These are phyloP conservation scores for Lepiota brunneoincarnata DNA, from an alignment of 768 basidiomycete species.

Conservation along the genomic window DNA sequence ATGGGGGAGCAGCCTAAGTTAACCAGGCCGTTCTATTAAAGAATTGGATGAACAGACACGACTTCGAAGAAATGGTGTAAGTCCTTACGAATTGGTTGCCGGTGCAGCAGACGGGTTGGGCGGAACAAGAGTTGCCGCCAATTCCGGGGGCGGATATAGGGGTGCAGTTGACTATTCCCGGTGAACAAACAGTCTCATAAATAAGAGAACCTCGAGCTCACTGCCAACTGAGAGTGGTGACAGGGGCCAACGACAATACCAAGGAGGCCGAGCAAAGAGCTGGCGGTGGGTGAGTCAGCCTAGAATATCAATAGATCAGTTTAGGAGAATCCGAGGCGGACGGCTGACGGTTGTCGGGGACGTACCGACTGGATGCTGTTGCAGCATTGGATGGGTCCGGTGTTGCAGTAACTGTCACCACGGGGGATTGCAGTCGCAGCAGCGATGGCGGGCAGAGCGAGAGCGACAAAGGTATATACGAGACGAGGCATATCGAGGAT, in stretches of 20 bases:
- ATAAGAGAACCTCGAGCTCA: neutral
- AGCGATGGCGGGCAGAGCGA: too few relatives aligned
- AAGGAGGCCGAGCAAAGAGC: too few relatives aligned
- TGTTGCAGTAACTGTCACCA: too few relatives aligned
- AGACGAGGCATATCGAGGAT: too few relatives aligned
- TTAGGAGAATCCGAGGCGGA: too few relatives aligned
- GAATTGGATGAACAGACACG: neutral
- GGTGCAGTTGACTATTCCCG: slow-evolving; percentile 17
- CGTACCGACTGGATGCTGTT: too few relatives aligned
- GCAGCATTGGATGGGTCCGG: too few relatives aligned
- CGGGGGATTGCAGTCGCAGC: too few relatives aligned
- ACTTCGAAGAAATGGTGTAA: slow-evolving; percentile 16
- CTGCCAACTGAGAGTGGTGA: slow-evolving; percentile 21
- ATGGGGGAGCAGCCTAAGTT: slow-evolving; percentile 23
- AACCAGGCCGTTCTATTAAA: slow-evolving; percentile 17
- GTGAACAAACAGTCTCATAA: neutral
- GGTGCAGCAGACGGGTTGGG: slow-evolving; percentile 27
- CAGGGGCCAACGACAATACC: slow-evolving; percentile 13
- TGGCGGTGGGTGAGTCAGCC: too few relatives aligned
- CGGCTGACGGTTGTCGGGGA: too few relatives aligned
- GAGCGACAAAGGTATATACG: too few relatives aligned
- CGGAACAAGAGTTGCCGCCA: slow-evolving; percentile 15
- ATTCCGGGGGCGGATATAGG: slow-evolving; percentile 17
- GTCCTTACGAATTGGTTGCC: slow-evolving; percentile 20
- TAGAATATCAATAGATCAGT: too few relatives aligned